A percentile compares a stretch with the other conserved stretches of the same genome.
Evolutionary conservation across 2,329 filamentous ascomycete species (phyloP).

Genomic region (Raffaelea arxii): DNA sequence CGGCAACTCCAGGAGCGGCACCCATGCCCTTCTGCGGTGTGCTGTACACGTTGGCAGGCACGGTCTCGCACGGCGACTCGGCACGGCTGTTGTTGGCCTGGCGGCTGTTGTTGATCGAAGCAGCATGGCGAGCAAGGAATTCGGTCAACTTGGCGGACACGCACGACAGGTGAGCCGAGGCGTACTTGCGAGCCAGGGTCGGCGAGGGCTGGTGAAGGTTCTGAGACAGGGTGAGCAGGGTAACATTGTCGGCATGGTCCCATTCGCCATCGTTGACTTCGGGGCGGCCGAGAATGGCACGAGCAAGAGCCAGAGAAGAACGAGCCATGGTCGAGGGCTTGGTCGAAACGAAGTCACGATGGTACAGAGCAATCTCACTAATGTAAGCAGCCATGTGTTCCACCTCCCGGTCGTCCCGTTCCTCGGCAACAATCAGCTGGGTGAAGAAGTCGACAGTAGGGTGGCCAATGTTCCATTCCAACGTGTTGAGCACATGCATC

Average conservation of each 20-base stretch:
- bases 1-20: constrained; percentile 48
- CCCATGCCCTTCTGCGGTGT: constrained; percentile 71
- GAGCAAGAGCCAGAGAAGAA: constrained; percentile 73
- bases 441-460: constrained; percentile 93
- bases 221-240: constrained; percentile 49
- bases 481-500: constrained; percentile 96
- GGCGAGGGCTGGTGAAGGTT: constrained; percentile 49
- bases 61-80: constrained; percentile 47
- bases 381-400: constrained; percentile 94
- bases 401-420: constrained; percentile 69
- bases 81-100: constrained; percentile 15
- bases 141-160: constrained; percentile 47
- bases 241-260: constrained; percentile 62
- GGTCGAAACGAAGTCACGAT: constrained; percentile 92
- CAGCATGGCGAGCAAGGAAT: constrained; percentile 50
- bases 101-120: constrained; percentile 17
- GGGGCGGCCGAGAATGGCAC: constrained; percentile 73
- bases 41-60: constrained; percentile 52
- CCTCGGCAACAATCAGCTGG: constrained; percentile 76
- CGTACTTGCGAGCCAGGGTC: constrained; percentile 51
- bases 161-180: constrained; percentile 39
- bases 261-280: constrained; percentile 70
- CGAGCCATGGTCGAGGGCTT: constrained; percentile 85
- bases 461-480: constrained; percentile 93
- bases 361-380: constrained; percentile 88